These are phyloP conservation scores for Marchantia paleacea DNA, from an alignment of 225 moss, liverwort and hornwort species.

Conservation along the genomic window DNA sequence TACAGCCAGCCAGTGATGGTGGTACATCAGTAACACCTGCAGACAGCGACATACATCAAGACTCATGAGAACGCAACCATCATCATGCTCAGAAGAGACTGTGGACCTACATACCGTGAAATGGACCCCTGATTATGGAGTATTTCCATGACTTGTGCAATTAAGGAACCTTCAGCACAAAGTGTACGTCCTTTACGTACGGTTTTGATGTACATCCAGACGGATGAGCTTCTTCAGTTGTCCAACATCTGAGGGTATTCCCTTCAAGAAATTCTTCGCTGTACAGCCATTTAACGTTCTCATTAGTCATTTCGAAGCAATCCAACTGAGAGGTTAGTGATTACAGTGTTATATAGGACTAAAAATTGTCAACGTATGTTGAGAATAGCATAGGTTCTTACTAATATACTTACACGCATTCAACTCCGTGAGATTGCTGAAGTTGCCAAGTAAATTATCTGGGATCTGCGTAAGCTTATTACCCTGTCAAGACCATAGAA, in stretches of 20 bases:
- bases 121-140: no score
- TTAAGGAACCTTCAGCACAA: neutral
- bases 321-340: neutral
- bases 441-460: conserved; percentile 62
- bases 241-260: conserved; percentile 69
- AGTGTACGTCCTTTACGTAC: conserved; percentile 31
- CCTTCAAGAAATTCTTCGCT: conserved; percentile 75
- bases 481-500: conserved; percentile 35
- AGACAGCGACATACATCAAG: neutral
- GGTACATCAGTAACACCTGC: conserved; percentile 69
- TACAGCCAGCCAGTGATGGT: conserved; percentile 68
- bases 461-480: conserved; percentile 74
- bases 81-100: neutral
- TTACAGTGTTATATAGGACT: neutral
- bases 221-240: conserved; percentile 70
- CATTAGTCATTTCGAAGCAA: neutral
- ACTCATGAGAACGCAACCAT: neutral
- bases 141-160: no score
- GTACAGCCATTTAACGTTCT: neutral
- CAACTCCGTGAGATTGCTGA: conserved; percentile 66
- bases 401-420: conserved; percentile 54
- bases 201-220: conserved; percentile 85
- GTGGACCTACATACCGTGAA: neutral
- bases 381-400: neutral
- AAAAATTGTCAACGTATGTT: neutral